phyloP scores from a whole-genome alignment of 1,284 basidiomycete species.

The Ganoderma boninense region DNA sequence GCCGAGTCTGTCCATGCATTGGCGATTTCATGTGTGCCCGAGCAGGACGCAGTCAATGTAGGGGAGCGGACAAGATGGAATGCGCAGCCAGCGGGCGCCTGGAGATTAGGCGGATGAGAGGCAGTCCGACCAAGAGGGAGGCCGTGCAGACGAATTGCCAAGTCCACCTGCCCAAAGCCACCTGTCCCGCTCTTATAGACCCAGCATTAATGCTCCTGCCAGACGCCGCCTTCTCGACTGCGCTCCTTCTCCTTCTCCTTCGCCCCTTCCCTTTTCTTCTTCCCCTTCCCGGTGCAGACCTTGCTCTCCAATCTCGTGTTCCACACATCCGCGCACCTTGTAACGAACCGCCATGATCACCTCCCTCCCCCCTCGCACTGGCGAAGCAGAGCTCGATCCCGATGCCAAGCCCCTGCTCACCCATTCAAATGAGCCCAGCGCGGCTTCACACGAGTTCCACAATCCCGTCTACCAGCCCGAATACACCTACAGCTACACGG shows the following conservation, averaged over 20 bases:
- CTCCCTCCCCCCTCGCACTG: slow-evolving; percentile 13
- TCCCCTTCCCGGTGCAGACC: not conserved
- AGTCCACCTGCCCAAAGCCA: not conserved
- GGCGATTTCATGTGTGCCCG: not conserved
- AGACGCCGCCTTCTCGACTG: not conserved
- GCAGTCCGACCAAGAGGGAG: not conserved
- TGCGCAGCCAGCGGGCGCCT: not conserved
- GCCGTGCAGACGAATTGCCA: slow-evolving; percentile 14
- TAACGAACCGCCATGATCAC: slow-evolving; percentile 24
- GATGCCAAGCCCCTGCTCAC: slow-evolving; percentile 30
- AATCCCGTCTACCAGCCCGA: slow-evolving; percentile 28
- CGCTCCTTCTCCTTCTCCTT: not conserved
- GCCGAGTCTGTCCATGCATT: not conserved
- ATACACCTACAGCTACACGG: slow-evolving; percentile 31
- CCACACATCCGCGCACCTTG: not conserved
- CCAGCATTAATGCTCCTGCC: not conserved
- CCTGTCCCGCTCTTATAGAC: slow-evolving; percentile 16
- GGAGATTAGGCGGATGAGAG: not conserved
- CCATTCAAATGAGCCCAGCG: slow-evolving; percentile 14
- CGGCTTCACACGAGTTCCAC: slow-evolving; percentile 16
- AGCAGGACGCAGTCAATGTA: not conserved
- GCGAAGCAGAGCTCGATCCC: slow-evolving; percentile 25
- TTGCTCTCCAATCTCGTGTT: not conserved
- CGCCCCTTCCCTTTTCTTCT: slow-evolving; percentile 1
- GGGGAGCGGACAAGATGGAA: not conserved